Percentiles rank a stretch among this genome's conserved stretches.
These are phyloP conservation scores for Thielaviopsis euricoi DNA, from an alignment of 2,329 filamentous ascomycete genomes.

Conservation along the genomic window DNA sequence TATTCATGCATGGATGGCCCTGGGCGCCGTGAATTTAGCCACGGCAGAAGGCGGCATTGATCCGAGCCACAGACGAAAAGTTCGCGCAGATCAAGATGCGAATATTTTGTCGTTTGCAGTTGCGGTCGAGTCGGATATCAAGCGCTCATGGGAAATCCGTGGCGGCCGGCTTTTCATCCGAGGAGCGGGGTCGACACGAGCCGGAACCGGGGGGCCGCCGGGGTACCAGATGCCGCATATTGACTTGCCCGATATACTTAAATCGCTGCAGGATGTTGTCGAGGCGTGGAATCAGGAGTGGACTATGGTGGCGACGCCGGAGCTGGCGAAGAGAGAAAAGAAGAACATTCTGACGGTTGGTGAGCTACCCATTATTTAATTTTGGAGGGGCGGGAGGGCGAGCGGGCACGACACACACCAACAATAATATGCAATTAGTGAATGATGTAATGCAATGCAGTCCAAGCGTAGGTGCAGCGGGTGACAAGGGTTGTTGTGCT, in stretches of 20 bases:
- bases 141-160: conserved; percentile 13
- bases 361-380: background rate
- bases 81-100: conserved; percentile 20
- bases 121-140: conserved; percentile 18
- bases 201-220: background rate
- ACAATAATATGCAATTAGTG: no score
- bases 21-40: background rate
- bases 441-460: background rate
- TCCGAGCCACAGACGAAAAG: conserved; percentile 21
- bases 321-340: background rate
- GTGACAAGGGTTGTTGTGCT: no score
- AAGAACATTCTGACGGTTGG: background rate
- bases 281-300: background rate
- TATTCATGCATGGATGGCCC: background rate
- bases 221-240: conserved; percentile 4
- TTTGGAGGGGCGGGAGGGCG: no score
- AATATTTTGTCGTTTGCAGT: conserved; percentile 20
- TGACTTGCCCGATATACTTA: background rate
- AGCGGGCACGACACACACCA: no score
- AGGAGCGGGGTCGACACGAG: conserved; percentile 6
- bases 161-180: conserved; percentile 13
- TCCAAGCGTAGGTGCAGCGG: no score
- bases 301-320: background rate
- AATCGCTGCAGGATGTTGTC: background rate
- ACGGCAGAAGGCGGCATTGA: conserved; percentile 16